phyloP scores from a whole-genome alignment of 2,329 filamentous ascomycete genomes.

The Penicillium sp. region DNA sequence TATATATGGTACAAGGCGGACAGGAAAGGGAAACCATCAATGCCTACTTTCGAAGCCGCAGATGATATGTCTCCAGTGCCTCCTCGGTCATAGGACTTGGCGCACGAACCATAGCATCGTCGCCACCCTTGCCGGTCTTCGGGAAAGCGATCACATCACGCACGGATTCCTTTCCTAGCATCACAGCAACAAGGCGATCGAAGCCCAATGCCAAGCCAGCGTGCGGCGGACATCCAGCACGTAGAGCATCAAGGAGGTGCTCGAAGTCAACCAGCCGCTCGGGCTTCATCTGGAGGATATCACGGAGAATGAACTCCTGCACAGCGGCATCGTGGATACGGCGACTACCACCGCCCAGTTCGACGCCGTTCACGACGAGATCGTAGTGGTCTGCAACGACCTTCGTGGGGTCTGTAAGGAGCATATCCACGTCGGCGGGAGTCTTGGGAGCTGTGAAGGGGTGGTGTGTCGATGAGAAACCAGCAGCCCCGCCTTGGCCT shows the following conservation, averaged over 20 bases:
- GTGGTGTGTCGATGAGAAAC: conserved; percentile 86
- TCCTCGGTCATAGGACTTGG: conserved; percentile 66
- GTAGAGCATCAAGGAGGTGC: conserved; percentile 78
- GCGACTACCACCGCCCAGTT: conserved; percentile 87
- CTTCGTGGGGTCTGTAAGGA: conserved; percentile 68
- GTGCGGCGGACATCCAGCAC: conserved; percentile 87
- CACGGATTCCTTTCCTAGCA: conserved; percentile 74
- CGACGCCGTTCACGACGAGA: conserved; percentile 90
- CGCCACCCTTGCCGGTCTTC: conserved; percentile 84
- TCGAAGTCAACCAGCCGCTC: conserved; percentile 74
- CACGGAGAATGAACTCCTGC: conserved; percentile 79
- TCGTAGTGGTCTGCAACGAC: conserved; percentile 90
- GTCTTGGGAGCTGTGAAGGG: conserved; percentile 88
- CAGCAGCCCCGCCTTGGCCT: conserved; percentile 77
- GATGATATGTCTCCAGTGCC: conserved; percentile 59
- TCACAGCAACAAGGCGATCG: conserved; percentile 76
- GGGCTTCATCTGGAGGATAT: conserved; percentile 75
- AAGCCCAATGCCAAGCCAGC: conserved; percentile 92
- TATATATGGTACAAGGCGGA: conserved; percentile 13
- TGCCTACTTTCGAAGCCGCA: conserved; percentile 38
- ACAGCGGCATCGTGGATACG: conserved; percentile 83
- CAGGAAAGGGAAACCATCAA: neutral
- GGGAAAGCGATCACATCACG: conserved; percentile 96
- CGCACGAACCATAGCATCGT: conserved; percentile 78
- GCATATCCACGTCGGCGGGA: conserved; percentile 67